Evolutionary conservation across 139 green algal species (phyloP).

Genomic region (Marvania coccoides): DNA sequence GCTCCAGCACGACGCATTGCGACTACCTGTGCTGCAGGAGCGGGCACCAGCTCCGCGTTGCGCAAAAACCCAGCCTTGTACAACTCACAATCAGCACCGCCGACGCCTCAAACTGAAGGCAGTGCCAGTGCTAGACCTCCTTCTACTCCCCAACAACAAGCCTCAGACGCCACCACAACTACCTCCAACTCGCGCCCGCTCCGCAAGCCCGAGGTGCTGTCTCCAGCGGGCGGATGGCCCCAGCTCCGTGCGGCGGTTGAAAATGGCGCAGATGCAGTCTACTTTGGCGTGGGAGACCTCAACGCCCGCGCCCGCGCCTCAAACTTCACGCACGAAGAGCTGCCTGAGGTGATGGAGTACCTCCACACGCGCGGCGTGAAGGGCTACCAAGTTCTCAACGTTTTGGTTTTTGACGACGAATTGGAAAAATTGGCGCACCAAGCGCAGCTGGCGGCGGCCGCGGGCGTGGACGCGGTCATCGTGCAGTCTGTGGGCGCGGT

Average conservation of each 20-base stretch:
- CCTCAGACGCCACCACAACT: background rate
- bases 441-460: constrained; percentile 36
- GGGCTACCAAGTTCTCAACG: constrained; percentile 71
- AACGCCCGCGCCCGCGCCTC: constrained; percentile 42
- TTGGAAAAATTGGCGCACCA: constrained; percentile 41
- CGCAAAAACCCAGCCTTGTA: too few species aligned
- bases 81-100: too few species aligned
- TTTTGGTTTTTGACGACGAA: constrained; percentile 76
- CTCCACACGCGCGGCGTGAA: constrained; percentile 53
- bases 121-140: too few species aligned
- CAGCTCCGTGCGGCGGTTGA: constrained; percentile 69
- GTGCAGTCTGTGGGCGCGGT: constrained; percentile 75
- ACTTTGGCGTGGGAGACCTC: constrained; percentile 59
- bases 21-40: too few species aligned
- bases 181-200: background rate
- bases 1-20: too few species aligned
- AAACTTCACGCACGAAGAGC: constrained; percentile 69
- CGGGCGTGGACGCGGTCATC: constrained; percentile 77
- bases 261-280: constrained; percentile 76
- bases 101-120: too few species aligned
- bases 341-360: constrained; percentile 66
- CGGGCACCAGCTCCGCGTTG: too few species aligned
- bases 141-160: too few species aligned
- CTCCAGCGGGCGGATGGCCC: constrained; percentile 70
- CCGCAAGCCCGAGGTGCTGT: constrained; percentile 60